Evolutionary conservation across 1,284 basidiomycete species (phyloP).

Genomic region (Leccinum cinnamomeum): DNA sequence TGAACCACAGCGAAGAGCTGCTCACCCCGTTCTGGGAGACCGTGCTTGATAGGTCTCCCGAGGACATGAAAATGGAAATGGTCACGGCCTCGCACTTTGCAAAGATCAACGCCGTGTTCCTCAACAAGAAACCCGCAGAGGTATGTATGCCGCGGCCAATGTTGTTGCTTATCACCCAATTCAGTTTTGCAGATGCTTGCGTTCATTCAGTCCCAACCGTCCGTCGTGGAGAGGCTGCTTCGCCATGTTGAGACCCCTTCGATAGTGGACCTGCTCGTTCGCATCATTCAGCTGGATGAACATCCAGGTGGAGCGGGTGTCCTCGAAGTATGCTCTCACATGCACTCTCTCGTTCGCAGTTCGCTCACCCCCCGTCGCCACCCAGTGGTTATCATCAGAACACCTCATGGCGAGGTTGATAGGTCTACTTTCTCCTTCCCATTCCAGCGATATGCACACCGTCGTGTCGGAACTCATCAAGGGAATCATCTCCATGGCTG

Average conservation of each 20-base stretch:
- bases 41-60: slow-evolving; percentile 75
- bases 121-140: slow-evolving; percentile 88
- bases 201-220: slow-evolving; percentile 85
- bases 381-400: slow-evolving; percentile 86
- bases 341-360: slow-evolving; percentile 24
- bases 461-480: slow-evolving; percentile 93
- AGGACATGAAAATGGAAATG: slow-evolving; percentile 77
- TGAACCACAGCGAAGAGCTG: slow-evolving; percentile 70
- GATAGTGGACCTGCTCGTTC: slow-evolving; percentile 89
- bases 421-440: slow-evolving; percentile 78
- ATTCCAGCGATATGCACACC: slow-evolving; percentile 80
- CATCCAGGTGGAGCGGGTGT: slow-evolving; percentile 79
- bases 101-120: slow-evolving; percentile 85
- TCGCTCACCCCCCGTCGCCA: slow-evolving; percentile 25
- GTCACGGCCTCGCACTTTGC: slow-evolving; percentile 81
- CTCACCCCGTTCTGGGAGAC: slow-evolving; percentile 92
- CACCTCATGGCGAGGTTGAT: slow-evolving; percentile 83
- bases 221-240: slow-evolving; percentile 82
- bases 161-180: slow-evolving; percentile 24
- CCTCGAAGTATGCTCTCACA: slow-evolving; percentile 69
- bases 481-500: slow-evolving; percentile 92
- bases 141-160: slow-evolving; percentile 56
- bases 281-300: slow-evolving; percentile 93
- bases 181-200: slow-evolving; percentile 74
- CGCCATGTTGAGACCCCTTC: slow-evolving; percentile 88